These are phyloP conservation scores for Ichthyophthirius multifiliis DNA, from an alignment of 169 alveolate species.

Conservation along the genomic window DNA sequence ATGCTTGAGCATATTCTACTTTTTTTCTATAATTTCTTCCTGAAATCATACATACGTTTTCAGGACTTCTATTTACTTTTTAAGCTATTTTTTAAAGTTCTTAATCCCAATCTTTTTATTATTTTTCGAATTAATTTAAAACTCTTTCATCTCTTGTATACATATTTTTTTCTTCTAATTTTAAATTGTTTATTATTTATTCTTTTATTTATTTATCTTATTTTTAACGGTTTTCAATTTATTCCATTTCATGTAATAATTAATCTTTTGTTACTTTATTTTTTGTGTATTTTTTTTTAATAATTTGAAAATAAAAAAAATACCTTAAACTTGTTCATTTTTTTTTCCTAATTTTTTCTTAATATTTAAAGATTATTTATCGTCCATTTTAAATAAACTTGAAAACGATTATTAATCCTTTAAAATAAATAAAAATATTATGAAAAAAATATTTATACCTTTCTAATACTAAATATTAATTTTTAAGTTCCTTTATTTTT, in stretches of 20 bases:
- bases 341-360: not conserved
- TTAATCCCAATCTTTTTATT: not conserved
- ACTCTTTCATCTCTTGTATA: not conserved
- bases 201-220: not conserved
- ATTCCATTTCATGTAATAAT: not conserved
- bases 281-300: too few species aligned
- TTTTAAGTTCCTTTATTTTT: too few species aligned
- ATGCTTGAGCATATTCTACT: not conserved
- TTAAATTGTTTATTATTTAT: not conserved
- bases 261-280: not conserved
- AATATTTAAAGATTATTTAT: too few species aligned
- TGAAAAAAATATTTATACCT: too few species aligned
- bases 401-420: too few species aligned
- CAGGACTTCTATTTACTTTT: not conserved
- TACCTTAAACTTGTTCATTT: not conserved
- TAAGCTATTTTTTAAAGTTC: not conserved
- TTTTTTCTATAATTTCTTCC: not conserved
- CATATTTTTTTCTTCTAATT: not conserved
- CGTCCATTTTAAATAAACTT: too few species aligned
- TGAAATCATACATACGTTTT: not conserved
- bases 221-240: not conserved
- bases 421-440: too few species aligned
- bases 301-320: not conserved
- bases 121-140: not conserved
- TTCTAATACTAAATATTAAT: too few species aligned